These are phyloP conservation scores for Schoenoplectus triqueter DNA, from an alignment of 202 grass and related monocot genomes.

Conservation along the genomic window DNA sequence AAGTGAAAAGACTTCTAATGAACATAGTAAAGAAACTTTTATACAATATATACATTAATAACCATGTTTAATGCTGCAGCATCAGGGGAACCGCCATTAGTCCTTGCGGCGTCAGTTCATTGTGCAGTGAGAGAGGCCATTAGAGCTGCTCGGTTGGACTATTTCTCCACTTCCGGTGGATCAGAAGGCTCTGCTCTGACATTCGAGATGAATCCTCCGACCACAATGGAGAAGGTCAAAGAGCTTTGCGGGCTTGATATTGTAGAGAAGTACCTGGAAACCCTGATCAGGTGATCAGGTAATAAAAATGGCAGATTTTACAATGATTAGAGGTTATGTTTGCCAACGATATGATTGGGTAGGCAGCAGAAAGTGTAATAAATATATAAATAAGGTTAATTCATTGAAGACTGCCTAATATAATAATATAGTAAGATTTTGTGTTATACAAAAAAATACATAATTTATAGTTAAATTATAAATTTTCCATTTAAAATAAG, in stretches of 20 bases:
- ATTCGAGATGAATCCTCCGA: conserved; percentile 66
- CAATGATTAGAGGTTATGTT: too few relatives aligned
- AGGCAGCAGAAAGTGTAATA: too few relatives aligned
- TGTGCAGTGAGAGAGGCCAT: conserved; percentile 65
- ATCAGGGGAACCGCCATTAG: conserved; percentile 62
- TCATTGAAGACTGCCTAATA: too few relatives aligned
- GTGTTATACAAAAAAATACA: too few relatives aligned
- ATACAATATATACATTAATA: too few relatives aligned
- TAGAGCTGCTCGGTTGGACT: conserved; percentile 53
- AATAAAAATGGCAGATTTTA: neutral
- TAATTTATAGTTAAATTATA: too few relatives aligned
- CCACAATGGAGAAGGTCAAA: conserved; percentile 66
- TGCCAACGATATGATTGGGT: too few relatives aligned
- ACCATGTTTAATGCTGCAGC: conserved; percentile 32
- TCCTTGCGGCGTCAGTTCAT: conserved; percentile 61
- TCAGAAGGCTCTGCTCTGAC: conserved; percentile 37
- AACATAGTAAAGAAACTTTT: too few relatives aligned
- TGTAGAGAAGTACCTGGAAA: conserved; percentile 63
- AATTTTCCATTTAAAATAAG: too few relatives aligned
- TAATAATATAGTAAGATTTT: too few relatives aligned
- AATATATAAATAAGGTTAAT: too few relatives aligned
- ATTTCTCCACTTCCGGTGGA: neutral
- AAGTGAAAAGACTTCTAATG: too few relatives aligned
- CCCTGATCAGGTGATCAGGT: neutral
- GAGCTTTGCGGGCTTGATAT: conserved; percentile 74